These are phyloP conservation scores for Aspergillus fischeri DNA, from an alignment of 2,329 filamentous ascomycete species.

Conservation along the genomic window DNA sequence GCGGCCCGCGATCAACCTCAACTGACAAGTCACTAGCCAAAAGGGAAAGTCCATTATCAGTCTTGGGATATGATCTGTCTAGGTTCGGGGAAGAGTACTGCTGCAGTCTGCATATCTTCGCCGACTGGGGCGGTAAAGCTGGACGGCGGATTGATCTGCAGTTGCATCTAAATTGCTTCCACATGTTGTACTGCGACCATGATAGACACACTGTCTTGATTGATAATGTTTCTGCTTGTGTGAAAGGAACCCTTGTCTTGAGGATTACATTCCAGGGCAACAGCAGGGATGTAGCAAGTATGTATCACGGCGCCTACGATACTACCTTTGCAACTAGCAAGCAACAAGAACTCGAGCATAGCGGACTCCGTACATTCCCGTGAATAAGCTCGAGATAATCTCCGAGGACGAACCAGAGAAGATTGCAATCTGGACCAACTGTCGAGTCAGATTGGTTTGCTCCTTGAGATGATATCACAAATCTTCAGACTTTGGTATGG, in stretches of 20 bases:
- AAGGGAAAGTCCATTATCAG: not conserved
- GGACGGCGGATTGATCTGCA: not conserved
- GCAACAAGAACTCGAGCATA: not conserved
- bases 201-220: not conserved
- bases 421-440: not conserved
- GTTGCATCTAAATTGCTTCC: not conserved
- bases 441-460: not conserved
- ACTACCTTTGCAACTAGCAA: not conserved
- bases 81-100: not conserved
- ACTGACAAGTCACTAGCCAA: not conserved
- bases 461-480: not conserved
- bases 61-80: not conserved
- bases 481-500: not conserved
- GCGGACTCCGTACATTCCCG: not conserved
- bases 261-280: not conserved
- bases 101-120: no score
- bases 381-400: not conserved
- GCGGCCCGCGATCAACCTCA: not conserved
- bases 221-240: not conserved
- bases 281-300: not conserved
- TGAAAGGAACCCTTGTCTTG: not conserved
- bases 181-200: not conserved
- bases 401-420: not conserved
- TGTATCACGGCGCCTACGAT: not conserved
- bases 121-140: not conserved